Conservation (phyloP, 2,329 filamentous ascomycete species). For the Salinomyces thailandicus region DNA sequence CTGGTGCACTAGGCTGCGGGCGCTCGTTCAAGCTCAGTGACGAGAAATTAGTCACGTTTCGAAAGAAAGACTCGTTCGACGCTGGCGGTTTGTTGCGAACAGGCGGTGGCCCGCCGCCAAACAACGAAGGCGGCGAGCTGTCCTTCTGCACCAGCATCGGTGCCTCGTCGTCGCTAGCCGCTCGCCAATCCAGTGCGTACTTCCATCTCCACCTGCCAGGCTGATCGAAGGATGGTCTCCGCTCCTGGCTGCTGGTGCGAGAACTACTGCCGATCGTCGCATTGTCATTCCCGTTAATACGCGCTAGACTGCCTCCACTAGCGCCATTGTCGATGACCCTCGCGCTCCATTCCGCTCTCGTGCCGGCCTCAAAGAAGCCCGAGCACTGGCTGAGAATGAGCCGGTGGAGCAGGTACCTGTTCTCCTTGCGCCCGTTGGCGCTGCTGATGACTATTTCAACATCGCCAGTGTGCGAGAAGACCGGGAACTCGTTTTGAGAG, state of each 20-base stretch:
- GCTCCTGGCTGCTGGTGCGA: conserved; percentile 31
- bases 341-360: conserved; percentile 22
- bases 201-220: conserved; percentile 58
- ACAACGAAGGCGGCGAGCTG: conserved; percentile 15
- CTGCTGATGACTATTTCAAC: conserved; percentile 70
- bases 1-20: conserved; percentile 32
- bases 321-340: conserved; percentile 9
- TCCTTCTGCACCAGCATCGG: conserved; percentile 84
- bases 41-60: conserved; percentile 73
- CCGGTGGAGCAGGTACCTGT: conserved; percentile 76
- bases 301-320: conserved; percentile 9
- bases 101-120: conserved; percentile 33
- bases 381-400: conserved; percentile 83
- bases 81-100: conserved; percentile 53
- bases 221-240: conserved; percentile 18
- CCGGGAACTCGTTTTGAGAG: conserved; percentile 81
- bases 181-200: conserved; percentile 75
- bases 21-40: conserved; percentile 38
- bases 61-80: conserved; percentile 64
- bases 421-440: conserved; percentile 57
- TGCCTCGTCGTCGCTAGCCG: conserved; percentile 58
- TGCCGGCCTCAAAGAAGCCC: conserved; percentile 77
- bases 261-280: conserved; percentile 22
- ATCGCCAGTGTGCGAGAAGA: conserved; percentile 83
- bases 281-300: conserved; percentile 20